phyloP scores from a whole-genome alignment of 2,329 filamentous ascomycete genomes.

The Pseudogymnoascus destructans region DNA sequence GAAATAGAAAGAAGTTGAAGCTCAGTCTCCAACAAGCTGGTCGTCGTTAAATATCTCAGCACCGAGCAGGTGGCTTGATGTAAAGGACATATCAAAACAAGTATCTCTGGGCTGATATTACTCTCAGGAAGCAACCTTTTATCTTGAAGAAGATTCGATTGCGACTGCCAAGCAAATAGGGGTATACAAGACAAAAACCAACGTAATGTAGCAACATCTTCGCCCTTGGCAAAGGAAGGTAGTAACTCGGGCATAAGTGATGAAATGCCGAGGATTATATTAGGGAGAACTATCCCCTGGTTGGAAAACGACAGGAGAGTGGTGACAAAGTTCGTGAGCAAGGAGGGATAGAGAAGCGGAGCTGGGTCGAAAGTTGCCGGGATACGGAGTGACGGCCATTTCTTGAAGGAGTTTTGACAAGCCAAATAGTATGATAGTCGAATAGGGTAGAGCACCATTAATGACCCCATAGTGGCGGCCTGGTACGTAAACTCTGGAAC shows the following conservation, averaged over 20 bases:
- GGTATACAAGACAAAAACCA: slow-evolving; percentile 69
- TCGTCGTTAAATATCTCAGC: slow-evolving; percentile 71
- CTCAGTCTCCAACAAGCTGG: slow-evolving; percentile 76
- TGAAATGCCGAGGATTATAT: slow-evolving; percentile 68
- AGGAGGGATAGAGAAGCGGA: slow-evolving; percentile 72
- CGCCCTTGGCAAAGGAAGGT: slow-evolving; percentile 42
- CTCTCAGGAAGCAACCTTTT: slow-evolving; percentile 21
- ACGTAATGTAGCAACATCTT: slow-evolving; percentile 54
- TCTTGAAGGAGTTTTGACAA: slow-evolving; percentile 17
- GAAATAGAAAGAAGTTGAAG: slow-evolving; percentile 74
- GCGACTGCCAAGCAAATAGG: slow-evolving; percentile 27
- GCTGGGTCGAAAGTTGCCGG: slow-evolving; percentile 81
- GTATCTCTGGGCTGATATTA: slow-evolving; percentile 26
- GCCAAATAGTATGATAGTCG: slow-evolving; percentile 37
- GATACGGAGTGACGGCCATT: slow-evolving; percentile 33
- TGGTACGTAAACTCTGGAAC: slow-evolving; percentile 22
- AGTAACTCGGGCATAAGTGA: slow-evolving; percentile 63
- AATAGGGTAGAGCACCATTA: slow-evolving; percentile 45
- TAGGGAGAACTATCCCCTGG: slow-evolving; percentile 54
- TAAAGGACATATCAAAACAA: slow-evolving; percentile 60
- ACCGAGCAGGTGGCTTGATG: slow-evolving; percentile 65
- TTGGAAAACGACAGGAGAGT: slow-evolving; percentile 55
- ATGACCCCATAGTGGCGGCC: slow-evolving; percentile 24
- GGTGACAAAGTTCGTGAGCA: slow-evolving; percentile 64
- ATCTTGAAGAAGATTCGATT: neutral